These are phyloP conservation scores for Nevesoporus exiguus DNA, from an alignment of 768 basidiomycete species.

Conservation along the genomic window DNA sequence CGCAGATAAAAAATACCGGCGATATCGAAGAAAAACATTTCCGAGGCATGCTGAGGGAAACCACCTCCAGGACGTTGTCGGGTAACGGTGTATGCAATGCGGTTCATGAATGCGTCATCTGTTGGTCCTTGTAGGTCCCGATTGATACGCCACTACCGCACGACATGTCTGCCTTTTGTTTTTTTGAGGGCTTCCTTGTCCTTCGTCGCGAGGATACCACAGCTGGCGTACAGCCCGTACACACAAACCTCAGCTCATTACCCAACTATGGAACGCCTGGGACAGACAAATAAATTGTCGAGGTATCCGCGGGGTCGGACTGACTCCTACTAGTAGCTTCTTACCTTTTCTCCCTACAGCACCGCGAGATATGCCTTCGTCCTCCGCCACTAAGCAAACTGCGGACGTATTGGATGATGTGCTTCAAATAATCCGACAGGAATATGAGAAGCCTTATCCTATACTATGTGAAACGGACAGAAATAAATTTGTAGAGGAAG, in stretches of 20 bases:
- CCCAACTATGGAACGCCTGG: neutral
- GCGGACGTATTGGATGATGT: neutral
- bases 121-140: neutral
- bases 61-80: no score
- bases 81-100: no score
- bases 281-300: conserved; percentile 14
- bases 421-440: neutral
- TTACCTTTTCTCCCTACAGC: neutral
- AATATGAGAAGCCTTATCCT: neutral
- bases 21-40: no score
- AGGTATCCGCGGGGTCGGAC: no score
- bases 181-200: conserved; percentile 7
- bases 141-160: neutral
- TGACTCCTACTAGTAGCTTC: no score
- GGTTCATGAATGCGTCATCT: neutral
- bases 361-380: conserved; percentile 4
- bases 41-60: no score
- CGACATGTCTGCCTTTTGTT: conserved; percentile 10
- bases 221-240: neutral
- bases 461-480: conserved; percentile 8
- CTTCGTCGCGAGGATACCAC: conserved; percentile 13
- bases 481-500: neutral
- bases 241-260: neutral
- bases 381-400: neutral
- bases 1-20: no score